phyloP scores from a whole-genome alignment of 257 asterid species.

The Solanum rostratum region DNA sequence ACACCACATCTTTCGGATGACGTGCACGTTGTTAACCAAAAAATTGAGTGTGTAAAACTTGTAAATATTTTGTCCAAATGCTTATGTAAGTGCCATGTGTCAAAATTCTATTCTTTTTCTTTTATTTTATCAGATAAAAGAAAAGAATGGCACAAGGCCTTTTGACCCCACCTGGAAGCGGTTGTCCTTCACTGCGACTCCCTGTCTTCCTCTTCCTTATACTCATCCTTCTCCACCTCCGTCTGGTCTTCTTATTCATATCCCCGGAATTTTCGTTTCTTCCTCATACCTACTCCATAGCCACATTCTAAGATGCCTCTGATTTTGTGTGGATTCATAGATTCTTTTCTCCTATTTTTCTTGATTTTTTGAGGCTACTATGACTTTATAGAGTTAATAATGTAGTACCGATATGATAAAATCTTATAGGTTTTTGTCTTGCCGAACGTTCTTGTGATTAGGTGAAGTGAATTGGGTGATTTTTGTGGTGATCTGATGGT shows the following conservation, averaged over 20 bases:
- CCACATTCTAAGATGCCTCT: not conserved
- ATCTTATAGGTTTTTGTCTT: not conserved
- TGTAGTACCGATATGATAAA: not conserved
- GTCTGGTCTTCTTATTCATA: not conserved
- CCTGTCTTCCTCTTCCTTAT: not conserved
- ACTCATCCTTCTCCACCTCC: not conserved
- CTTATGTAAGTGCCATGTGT: not conserved
- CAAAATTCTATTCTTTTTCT: not conserved
- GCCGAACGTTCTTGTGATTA: not conserved
- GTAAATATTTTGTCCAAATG: not conserved
- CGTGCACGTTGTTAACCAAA: not conserved
- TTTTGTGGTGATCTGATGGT: constrained; percentile 11
- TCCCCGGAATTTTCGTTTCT: not conserved
- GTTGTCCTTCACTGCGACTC: not conserved
- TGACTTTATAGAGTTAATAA: not conserved
- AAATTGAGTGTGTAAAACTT: not conserved
- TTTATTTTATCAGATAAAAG: not conserved
- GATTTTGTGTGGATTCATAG: not conserved
- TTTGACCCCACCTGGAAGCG: not conserved
- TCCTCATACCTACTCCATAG: not conserved
- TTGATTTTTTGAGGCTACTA: not conserved
- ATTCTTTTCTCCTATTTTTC: not conserved
- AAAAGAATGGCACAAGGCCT: not conserved
- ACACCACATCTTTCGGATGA: not conserved
- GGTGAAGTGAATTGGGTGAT: not conserved